Evolutionary conservation across 2,329 filamentous ascomycete genomes (phyloP), one percentile per base, ranked within the genome.

Genomic region (Ascochyta pisi): DNA sequence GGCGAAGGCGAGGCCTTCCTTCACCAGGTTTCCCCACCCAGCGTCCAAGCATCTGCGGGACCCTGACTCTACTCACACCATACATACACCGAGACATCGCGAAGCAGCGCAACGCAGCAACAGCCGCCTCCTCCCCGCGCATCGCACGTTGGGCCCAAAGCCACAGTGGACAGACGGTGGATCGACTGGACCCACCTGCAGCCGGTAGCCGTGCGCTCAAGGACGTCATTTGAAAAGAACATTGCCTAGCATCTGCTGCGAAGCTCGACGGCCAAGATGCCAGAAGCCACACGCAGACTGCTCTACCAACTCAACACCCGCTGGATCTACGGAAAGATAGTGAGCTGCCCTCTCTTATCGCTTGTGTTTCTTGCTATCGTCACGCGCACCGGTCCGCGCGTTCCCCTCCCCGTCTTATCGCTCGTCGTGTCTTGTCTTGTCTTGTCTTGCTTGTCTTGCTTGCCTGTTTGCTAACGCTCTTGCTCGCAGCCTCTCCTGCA

Each of bases 401-500:
- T 39, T 51, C 47, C 23, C 43, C 29, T 51, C 47, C 23, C 43
- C 29, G 29, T 22, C 42, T 50, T 43, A 56, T 51, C 53, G 19
- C 38, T 47, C 41, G 22, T 42, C 47, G 10, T 40, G 23, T 51
- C 19, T 19, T 19, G 19, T 19, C 19, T 19, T 19, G 19, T 19
- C 19, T 19, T 19, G 19, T 19, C 19, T 19, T 19, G 26, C 26
- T 27, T 2, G 26, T 27, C 26, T 7, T 27, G 26, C 19, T 19
- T 19, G 19, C 6, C 27, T 29, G 29, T 41, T 51, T 62, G 55
- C 60, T 58, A 46, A 59, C 56, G 46, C 34, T 19, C 46, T 37
- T 49, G 45, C 46, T 51, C 29, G 63, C 76, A 98, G 95, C 94
- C 95, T 69, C 82, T 98, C 51, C 81, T 98, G 54, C 92, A 98